A percentile compares a stretch with the other conserved stretches of the same genome.
These are phyloP conservation scores for Phalaenopsis aphrodite DNA, from an alignment of 106 monocot species.

Conservation along the genomic window DNA sequence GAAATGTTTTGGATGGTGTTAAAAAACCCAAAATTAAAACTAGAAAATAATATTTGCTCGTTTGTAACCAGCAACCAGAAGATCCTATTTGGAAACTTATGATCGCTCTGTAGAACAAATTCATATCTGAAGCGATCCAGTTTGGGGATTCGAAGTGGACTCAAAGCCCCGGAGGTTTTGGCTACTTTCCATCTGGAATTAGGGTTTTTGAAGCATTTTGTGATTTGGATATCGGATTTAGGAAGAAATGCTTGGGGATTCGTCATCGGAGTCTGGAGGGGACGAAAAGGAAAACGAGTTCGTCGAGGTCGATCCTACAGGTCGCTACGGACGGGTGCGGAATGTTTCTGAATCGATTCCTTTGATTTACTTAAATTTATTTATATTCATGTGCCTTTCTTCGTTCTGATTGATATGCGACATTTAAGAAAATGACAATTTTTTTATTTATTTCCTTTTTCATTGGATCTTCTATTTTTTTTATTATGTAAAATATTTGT, in stretches of 20 bases:
- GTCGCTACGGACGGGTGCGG: constrained; percentile 22
- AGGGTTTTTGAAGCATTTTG: not conserved
- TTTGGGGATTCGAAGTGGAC: not conserved
- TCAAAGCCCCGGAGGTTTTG: not conserved
- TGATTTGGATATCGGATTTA: not conserved
- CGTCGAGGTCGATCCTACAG: constrained; percentile 19
- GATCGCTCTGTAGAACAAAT: not conserved
- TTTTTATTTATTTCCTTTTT: not conserved
- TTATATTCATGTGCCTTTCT: not conserved
- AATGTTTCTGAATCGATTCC: not conserved
- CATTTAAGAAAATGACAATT: not conserved
- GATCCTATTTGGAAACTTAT: not conserved
- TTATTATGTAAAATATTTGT: not conserved
- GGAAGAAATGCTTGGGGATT: constrained; percentile 5
- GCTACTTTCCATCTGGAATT: not conserved
- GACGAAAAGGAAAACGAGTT: constrained; percentile 5
- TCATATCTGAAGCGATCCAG: not conserved
- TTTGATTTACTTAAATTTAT: not conserved
- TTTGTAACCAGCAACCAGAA: too few species aligned
- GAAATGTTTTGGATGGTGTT: too few species aligned
- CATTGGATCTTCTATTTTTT: too few species aligned
- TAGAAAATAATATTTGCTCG: too few species aligned
- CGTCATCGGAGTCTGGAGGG: not conserved
- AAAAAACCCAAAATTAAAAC: too few species aligned
- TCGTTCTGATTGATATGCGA: not conserved